phyloP scores from a whole-genome alignment of 2,329 filamentous ascomycete genomes.

The Domatiomyces globalis region DNA sequence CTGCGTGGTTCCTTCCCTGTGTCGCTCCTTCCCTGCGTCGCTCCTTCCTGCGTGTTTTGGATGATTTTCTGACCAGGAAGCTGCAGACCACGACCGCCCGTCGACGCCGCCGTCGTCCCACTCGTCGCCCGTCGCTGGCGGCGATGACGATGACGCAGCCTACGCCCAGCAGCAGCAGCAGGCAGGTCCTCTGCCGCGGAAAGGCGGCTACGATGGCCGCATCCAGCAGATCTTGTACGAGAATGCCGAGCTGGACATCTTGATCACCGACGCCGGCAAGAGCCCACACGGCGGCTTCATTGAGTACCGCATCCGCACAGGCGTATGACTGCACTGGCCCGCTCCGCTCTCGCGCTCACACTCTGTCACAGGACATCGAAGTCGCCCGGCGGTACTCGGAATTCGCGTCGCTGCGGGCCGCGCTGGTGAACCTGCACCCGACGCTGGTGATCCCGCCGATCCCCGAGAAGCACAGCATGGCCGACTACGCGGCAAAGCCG shows the following conservation, averaged over 20 bases:
- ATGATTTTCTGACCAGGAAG: neutral
- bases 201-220: constrained; percentile 81
- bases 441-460: constrained; percentile 94
- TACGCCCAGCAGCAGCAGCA: constrained; percentile 30
- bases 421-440: constrained; percentile 79
- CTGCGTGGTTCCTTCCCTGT: no score
- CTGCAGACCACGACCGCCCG: neutral
- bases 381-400: constrained; percentile 92
- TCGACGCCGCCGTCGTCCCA: neutral
- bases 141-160: constrained; percentile 45
- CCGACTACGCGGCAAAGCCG: constrained; percentile 93
- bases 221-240: constrained; percentile 97
- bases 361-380: constrained; percentile 60
- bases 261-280: constrained; percentile 93
- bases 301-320: constrained; percentile 91
- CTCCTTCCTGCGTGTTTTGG: neutral
- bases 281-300: constrained; percentile 87
- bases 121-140: constrained; percentile 32
- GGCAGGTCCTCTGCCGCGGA: constrained; percentile 46
- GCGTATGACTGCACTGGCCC: constrained; percentile 41
- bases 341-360: constrained; percentile 1
- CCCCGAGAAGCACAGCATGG: constrained; percentile 97
- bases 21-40: no score
- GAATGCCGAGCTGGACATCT: constrained; percentile 73
- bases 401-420: constrained; percentile 79